phyloP scores from a whole-genome alignment of 163 green algal genomes.

The Scenedesmus sp. region DNA sequence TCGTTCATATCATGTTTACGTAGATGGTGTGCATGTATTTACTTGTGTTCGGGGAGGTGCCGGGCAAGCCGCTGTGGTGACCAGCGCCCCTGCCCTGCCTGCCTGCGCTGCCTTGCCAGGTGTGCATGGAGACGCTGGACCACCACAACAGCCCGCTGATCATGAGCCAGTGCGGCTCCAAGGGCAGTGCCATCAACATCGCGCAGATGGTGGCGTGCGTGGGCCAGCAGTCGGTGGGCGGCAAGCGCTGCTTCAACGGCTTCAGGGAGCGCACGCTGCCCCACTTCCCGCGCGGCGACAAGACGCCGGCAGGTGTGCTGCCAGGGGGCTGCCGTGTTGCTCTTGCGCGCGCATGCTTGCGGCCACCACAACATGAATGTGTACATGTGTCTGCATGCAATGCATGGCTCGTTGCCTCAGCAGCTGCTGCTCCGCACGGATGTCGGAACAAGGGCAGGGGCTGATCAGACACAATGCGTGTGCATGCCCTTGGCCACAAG shows the following conservation, averaged over 20 bases:
- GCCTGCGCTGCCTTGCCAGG: conserved; percentile 61
- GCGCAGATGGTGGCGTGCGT: conserved; percentile 97
- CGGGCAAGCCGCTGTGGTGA: no score
- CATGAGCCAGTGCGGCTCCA: conserved; percentile 97
- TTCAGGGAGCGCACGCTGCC: conserved; percentile 94
- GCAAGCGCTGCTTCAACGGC: conserved; percentile 91
- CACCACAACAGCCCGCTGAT: conserved; percentile 95
- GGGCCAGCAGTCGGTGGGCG: conserved; percentile 96
- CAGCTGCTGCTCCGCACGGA: no score
- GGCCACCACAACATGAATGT: no score
- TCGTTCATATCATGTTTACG: no score
- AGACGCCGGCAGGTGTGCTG: conserved; percentile 58
- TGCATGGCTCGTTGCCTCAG: no score
- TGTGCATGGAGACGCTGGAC: conserved; percentile 90
- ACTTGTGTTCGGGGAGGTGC: no score
- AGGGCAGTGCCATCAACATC: conserved; percentile 98
- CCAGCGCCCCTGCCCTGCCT: neutral
- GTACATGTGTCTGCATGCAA: no score
- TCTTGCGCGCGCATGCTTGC: neutral
- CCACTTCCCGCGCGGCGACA: conserved; percentile 92
- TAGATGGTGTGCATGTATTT: no score
- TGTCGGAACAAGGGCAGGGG: no score
- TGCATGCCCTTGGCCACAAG: no score
- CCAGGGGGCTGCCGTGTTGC: neutral
- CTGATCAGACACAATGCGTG: no score